phyloP scores from a whole-genome alignment of 441 rosid species.

The Brassica balearica region DNA sequence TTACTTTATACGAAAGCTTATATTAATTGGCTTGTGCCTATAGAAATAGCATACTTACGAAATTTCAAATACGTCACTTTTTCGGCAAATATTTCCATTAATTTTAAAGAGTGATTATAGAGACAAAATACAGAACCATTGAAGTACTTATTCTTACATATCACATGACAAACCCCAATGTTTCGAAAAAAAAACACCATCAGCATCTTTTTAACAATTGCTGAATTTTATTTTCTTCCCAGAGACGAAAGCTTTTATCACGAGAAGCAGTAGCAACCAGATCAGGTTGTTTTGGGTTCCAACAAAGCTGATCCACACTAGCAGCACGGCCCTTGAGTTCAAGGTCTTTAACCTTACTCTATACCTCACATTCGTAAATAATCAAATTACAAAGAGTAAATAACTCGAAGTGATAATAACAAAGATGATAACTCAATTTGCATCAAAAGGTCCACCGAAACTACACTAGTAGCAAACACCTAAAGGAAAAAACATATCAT shows the following conservation, averaged over 20 bases:
- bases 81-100: too few relatives aligned
- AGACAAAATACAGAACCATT: too few relatives aligned
- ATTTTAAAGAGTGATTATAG: too few relatives aligned
- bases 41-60: too few relatives aligned
- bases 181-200: too few relatives aligned
- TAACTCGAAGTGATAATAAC: not conserved
- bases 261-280: conserved; percentile 98
- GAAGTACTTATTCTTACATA: too few relatives aligned
- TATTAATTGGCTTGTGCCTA: too few relatives aligned
- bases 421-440: conserved; percentile 1
- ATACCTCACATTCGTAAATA: conserved; percentile 29
- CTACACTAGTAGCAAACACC: not conserved
- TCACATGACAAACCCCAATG: too few relatives aligned
- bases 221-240: conserved; percentile 78
- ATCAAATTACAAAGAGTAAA: conserved; percentile 10
- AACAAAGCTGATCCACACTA: conserved; percentile 97
- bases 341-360: conserved; percentile 88
- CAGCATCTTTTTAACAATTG: too few relatives aligned
- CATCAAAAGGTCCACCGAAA: conserved; percentile 15
- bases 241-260: conserved; percentile 91
- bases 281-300: conserved; percentile 97
- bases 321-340: conserved; percentile 95
- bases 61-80: too few relatives aligned
- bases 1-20: not conserved
- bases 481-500: not conserved